These are phyloP conservation scores for Phlebopus sp. DNA, from an alignment of 1,284 basidiomycete genomes.

Conservation along the genomic window DNA sequence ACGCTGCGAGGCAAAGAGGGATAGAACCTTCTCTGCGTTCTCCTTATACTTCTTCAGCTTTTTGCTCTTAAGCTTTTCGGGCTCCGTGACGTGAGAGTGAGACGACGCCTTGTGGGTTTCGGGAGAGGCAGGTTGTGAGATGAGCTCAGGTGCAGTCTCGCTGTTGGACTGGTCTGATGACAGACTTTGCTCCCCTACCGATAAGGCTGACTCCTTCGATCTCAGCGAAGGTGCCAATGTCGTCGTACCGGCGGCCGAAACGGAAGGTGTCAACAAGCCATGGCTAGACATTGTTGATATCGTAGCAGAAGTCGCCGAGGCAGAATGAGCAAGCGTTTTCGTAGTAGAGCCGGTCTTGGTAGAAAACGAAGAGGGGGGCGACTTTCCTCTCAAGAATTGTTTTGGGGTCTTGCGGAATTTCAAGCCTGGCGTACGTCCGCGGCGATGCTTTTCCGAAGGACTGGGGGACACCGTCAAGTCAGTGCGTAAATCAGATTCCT, in stretches of 20 bases:
- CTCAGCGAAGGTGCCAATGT: conserved; percentile 64
- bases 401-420: conserved; percentile 70
- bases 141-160: conserved; percentile 32
- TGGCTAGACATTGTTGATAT: conserved; percentile 46
- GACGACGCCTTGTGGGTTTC: conserved; percentile 34
- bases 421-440: conserved; percentile 62
- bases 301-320: conserved; percentile 46
- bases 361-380: conserved; percentile 58
- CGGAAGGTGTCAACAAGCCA: conserved; percentile 54
- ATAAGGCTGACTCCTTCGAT: conserved; percentile 73
- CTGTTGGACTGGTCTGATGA: conserved; percentile 72
- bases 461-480: conserved; percentile 42
- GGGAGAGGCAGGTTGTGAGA: conserved; percentile 23
- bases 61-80: conserved; percentile 60
- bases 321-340: conserved; percentile 43
- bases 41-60: conserved; percentile 81
- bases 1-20: conserved; percentile 65
- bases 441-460: conserved; percentile 54
- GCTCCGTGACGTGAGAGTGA: conserved; percentile 35
- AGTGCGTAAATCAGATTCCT: conserved; percentile 43
- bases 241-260: conserved; percentile 45
- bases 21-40: conserved; percentile 77
- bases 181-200: conserved; percentile 61
- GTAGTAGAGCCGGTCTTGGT: conserved; percentile 40
- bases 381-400: conserved; percentile 68